Evolutionary conservation across 306 rosid species (phyloP).

Genomic region (peach (Prunus persica)): DNA sequence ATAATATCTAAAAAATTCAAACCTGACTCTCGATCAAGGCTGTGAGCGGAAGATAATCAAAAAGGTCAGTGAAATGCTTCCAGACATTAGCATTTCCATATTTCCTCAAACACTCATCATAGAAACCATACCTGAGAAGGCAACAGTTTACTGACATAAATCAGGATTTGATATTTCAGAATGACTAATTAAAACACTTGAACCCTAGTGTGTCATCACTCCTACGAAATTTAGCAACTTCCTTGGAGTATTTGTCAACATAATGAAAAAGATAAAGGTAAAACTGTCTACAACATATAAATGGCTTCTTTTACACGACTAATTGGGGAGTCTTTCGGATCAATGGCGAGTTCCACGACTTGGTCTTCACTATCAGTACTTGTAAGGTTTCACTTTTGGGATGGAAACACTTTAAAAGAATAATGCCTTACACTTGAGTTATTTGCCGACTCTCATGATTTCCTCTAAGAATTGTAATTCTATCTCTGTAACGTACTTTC

Average conservation of each 20-base stretch:
- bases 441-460: constrained; percentile 98
- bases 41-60: constrained; percentile 93
- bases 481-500: constrained; percentile 97
- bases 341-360: background rate
- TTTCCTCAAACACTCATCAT: constrained; percentile 96
- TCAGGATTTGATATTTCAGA: background rate
- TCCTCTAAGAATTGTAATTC: constrained; percentile 97
- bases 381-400: background rate
- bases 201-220: background rate
- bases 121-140: constrained; percentile 88
- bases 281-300: background rate
- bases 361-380: background rate
- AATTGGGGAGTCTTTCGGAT: background rate
- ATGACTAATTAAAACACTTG: background rate
- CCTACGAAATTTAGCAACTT: background rate
- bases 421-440: constrained; percentile 88
- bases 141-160: background rate
- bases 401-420: background rate
- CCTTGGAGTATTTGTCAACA: background rate
- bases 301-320: background rate
- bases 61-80: constrained; percentile 91
- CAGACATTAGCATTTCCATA: constrained; percentile 98
- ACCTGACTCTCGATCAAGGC: constrained; percentile 99
- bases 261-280: background rate
- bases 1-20: constrained; percentile 26